phyloP scores from a whole-genome alignment of 352 stramenopile genomes.

The Thraustochytrium sp. region DNA sequence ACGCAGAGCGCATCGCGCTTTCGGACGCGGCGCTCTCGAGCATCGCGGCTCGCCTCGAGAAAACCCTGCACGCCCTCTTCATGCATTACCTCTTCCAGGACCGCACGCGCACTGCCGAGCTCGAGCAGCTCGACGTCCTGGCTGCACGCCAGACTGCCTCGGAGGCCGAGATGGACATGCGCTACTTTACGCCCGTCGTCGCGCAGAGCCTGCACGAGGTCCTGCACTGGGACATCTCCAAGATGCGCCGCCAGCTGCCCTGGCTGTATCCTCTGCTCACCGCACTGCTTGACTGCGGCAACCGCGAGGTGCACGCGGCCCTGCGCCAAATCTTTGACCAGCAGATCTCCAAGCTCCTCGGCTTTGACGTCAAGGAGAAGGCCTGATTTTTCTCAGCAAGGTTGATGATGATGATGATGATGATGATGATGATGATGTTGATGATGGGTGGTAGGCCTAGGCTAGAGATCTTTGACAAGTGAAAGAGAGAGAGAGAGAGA shows the following conservation, averaged over 20 bases:
- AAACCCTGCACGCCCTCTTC: slow-evolving; percentile 10
- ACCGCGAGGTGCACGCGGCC: slow-evolving; percentile 60
- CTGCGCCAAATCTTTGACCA: slow-evolving; percentile 63
- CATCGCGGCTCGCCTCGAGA: neutral
- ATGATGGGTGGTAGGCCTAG: too few species aligned
- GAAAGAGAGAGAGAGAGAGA: too few species aligned
- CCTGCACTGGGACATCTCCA: slow-evolving; percentile 5
- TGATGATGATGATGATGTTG: too few species aligned
- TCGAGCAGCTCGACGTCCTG: neutral
- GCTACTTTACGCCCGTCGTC: slow-evolving; percentile 13
- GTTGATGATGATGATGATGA: too few species aligned
- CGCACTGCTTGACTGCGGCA: slow-evolving; percentile 63
- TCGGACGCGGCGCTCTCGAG: neutral
- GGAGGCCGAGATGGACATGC: slow-evolving; percentile 30
- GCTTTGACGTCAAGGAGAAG: neutral
- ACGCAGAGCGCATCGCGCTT: neutral
- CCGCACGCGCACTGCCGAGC: neutral
- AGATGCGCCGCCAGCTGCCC: slow-evolving; percentile 63
- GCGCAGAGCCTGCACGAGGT: slow-evolving; percentile 11
- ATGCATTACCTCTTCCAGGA: slow-evolving; percentile 42
- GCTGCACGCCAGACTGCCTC: neutral
- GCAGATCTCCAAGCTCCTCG: slow-evolving; percentile 60
- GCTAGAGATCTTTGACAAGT: too few species aligned
- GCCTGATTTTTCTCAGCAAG: too few species aligned
- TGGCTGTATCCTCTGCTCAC: slow-evolving; percentile 72